These are phyloP conservation scores for Aspergillus pseudoglaucus DNA, from an alignment of 2,329 filamentous ascomycete species.

Conservation along the genomic window DNA sequence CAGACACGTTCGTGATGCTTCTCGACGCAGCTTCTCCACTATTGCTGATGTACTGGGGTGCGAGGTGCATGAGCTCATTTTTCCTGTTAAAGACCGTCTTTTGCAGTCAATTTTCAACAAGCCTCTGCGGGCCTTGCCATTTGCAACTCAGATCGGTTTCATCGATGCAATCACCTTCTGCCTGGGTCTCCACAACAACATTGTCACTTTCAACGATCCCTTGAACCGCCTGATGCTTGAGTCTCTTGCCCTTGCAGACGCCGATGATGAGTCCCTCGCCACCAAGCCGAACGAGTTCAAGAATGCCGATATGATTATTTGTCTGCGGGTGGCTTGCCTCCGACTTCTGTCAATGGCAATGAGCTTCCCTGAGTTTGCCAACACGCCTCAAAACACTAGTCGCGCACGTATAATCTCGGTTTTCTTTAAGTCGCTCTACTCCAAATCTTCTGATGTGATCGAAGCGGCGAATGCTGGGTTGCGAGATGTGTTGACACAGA, in stretches of 20 bases:
- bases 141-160: conserved; percentile 92
- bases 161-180: conserved; percentile 98
- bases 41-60: conserved; percentile 71
- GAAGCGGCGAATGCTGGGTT: conserved; percentile 88
- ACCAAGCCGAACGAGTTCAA: conserved; percentile 91
- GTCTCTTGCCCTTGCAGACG: conserved; percentile 86
- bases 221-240: conserved; percentile 88
- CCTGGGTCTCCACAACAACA: conserved; percentile 78
- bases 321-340: conserved; percentile 85
- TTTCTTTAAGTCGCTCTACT: conserved; percentile 97
- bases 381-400: conserved; percentile 60
- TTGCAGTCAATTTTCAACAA: conserved; percentile 93
- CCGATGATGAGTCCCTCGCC: conserved; percentile 84
- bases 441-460: conserved; percentile 84
- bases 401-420: conserved; percentile 73
- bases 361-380: conserved; percentile 84
- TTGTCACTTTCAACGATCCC: conserved; percentile 86
- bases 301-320: conserved; percentile 91
- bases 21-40: conserved; percentile 71
- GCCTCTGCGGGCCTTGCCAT: conserved; percentile 83
- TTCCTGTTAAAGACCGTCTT: conserved; percentile 82
- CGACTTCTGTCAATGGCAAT: conserved; percentile 89
- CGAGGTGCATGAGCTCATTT: conserved; percentile 80
- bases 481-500: conserved; percentile 78
- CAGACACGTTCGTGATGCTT: conserved; percentile 82